Percentiles rank a stretch among this genome's conserved stretches.
Evolutionary conservation across 805 yeast genomes (phyloP).

Genomic region (Candida nitratophila): DNA sequence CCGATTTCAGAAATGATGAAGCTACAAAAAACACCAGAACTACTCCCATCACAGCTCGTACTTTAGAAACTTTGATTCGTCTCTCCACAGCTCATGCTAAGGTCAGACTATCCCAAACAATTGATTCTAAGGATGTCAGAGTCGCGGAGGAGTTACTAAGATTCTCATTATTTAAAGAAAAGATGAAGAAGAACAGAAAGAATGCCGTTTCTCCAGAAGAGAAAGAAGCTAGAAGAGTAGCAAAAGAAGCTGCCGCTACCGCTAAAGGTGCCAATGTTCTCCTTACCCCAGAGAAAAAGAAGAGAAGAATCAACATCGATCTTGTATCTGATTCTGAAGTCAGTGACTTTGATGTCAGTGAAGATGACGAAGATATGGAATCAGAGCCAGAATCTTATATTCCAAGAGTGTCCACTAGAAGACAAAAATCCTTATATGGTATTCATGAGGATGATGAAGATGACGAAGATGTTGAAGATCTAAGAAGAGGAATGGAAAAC

Average conservation of each 20-base stretch:
- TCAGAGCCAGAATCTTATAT: slow-evolving; percentile 11
- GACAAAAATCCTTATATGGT: slow-evolving; percentile 12
- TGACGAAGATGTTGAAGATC: slow-evolving; percentile 13
- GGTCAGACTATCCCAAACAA: slow-evolving; percentile 73
- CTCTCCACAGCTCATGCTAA: slow-evolving; percentile 95
- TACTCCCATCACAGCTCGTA: slow-evolving; percentile 97
- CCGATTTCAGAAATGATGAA: slow-evolving; percentile 74
- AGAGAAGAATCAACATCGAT: background rate
- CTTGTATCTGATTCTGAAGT: slow-evolving; percentile 4
- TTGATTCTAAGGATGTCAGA: slow-evolving; percentile 71
- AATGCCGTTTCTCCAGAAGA: slow-evolving; percentile 22
- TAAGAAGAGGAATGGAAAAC: slow-evolving; percentile 18
- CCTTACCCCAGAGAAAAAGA: background rate
- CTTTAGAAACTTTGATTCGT: slow-evolving; percentile 92
- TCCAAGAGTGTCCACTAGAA: slow-evolving; percentile 7
- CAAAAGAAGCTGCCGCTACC: slow-evolving; percentile 6
- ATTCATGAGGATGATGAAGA: slow-evolving; percentile 1
- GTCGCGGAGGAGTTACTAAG: slow-evolving; percentile 82
- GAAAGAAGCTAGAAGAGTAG: slow-evolving; percentile 31
- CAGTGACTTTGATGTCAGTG: slow-evolving; percentile 18
- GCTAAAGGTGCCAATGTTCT: background rate
- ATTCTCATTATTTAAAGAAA: slow-evolving; percentile 78
- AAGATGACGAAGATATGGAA: slow-evolving; percentile 20
- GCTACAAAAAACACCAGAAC: slow-evolving; percentile 60
- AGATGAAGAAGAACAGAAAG: slow-evolving; percentile 25